These are phyloP conservation scores for Graphilbum fragrans DNA, from an alignment of 2,329 filamentous ascomycete genomes.

Conservation along the genomic window DNA sequence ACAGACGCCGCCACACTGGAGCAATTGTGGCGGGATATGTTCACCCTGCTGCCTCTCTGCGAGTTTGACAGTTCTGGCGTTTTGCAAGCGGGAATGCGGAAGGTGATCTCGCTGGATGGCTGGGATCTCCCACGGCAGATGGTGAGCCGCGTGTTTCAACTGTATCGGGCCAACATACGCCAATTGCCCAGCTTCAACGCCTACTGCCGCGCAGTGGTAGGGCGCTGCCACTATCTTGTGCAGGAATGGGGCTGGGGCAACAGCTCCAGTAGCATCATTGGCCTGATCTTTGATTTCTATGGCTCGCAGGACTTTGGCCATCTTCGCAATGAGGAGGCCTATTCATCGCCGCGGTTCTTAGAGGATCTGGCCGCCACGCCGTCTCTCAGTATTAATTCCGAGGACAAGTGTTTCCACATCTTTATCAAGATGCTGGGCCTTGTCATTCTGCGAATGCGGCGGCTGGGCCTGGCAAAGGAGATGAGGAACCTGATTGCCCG, in stretches of 20 bases:
- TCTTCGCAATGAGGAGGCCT: slow-evolving; percentile 52
- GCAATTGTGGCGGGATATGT: slow-evolving; percentile 43
- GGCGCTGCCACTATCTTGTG: slow-evolving; percentile 50
- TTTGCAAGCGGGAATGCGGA: slow-evolving; percentile 25
- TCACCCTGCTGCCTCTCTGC: slow-evolving; percentile 46
- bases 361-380: slow-evolving; percentile 37
- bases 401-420: slow-evolving; percentile 54
- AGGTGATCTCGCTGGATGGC: slow-evolving; percentile 34
- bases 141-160: slow-evolving; percentile 41
- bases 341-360: slow-evolving; percentile 48
- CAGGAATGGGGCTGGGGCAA: slow-evolving; percentile 52
- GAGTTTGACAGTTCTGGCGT: slow-evolving; percentile 47
- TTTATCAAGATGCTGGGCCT: slow-evolving; percentile 53
- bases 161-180: slow-evolving; percentile 42
- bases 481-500: slow-evolving; percentile 49
- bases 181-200: slow-evolving; percentile 53
- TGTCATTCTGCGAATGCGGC: slow-evolving; percentile 38
- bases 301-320: slow-evolving; percentile 49
- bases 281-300: slow-evolving; percentile 56
- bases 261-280: slow-evolving; percentile 42
- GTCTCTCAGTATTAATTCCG: slow-evolving; percentile 34
- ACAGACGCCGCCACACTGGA: slow-evolving; percentile 39
- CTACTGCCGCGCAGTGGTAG: slow-evolving; percentile 47
- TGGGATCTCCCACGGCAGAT: slow-evolving; percentile 48
- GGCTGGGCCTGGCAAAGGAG: slow-evolving; percentile 38